phyloP scores from a whole-genome alignment of 2,329 filamentous ascomycete species.

The Fusarium buxicola region DNA sequence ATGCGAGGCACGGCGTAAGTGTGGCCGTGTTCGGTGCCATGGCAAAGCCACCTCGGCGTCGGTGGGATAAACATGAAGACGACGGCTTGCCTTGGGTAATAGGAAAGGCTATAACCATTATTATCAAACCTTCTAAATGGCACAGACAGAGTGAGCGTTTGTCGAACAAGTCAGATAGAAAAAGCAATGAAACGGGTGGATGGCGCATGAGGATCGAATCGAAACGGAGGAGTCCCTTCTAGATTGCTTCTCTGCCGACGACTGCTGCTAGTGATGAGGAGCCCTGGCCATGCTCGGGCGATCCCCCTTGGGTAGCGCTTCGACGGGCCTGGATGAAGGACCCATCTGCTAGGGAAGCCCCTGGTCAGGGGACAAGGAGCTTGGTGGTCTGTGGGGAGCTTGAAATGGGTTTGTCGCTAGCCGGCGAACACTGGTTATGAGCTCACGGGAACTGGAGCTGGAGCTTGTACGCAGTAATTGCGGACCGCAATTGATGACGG shows the following conservation, averaged over 20 bases:
- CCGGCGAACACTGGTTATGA: slow-evolving; percentile 12
- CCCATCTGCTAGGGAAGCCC: slow-evolving; percentile 27
- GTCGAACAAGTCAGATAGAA: slow-evolving; percentile 26
- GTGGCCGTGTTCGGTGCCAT: slow-evolving; percentile 9
- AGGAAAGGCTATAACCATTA: neutral
- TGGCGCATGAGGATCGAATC: slow-evolving; percentile 20
- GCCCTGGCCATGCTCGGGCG: slow-evolving; percentile 31
- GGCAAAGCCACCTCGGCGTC: slow-evolving; percentile 1
- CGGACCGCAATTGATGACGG: slow-evolving; percentile 14
- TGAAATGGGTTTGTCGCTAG: slow-evolving; percentile 16
- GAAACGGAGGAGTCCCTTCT: slow-evolving; percentile 37
- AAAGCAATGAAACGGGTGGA: slow-evolving; percentile 34
- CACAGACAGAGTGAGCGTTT: slow-evolving; percentile 10
- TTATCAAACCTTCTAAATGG: neutral
- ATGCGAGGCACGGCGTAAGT: slow-evolving; percentile 6
- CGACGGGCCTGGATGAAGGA: slow-evolving; percentile 22
- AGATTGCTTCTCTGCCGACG: slow-evolving; percentile 42
- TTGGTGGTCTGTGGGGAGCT: slow-evolving; percentile 25
- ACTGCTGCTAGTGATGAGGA: slow-evolving; percentile 26
- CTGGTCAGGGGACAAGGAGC: slow-evolving; percentile 42
- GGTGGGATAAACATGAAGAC: neutral
- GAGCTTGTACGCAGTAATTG: slow-evolving; percentile 2
- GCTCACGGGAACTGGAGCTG: slow-evolving; percentile 2
- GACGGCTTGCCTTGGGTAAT: neutral
- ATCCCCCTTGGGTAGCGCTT: slow-evolving; percentile 40